Evolutionary conservation across 2,329 filamentous ascomycete species (phyloP).

Genomic region (Hortaea werneckii): DNA sequence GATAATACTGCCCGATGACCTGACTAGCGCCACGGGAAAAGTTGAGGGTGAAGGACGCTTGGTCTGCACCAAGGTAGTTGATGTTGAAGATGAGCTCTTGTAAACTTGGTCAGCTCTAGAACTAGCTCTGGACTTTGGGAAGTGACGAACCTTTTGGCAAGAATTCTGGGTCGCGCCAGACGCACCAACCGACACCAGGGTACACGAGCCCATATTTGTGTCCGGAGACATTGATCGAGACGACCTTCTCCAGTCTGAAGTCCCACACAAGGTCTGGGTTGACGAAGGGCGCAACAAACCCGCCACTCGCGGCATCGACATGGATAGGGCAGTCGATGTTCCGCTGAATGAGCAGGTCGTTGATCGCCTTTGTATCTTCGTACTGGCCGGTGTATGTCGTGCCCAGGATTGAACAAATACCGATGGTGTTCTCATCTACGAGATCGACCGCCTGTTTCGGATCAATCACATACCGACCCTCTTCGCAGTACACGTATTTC

Average conservation of each 20-base stretch:
- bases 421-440: constrained; percentile 66
- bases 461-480: constrained; percentile 53
- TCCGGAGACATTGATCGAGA: constrained; percentile 88
- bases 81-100: constrained; percentile 92
- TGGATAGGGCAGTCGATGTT: constrained; percentile 78
- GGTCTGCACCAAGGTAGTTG: constrained; percentile 94
- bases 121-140: background rate
- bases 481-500: constrained; percentile 59
- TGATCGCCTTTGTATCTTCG: constrained; percentile 85
- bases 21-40: constrained; percentile 93
- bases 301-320: constrained; percentile 84
- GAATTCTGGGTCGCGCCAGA: constrained; percentile 76
- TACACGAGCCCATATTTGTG: constrained; percentile 80
- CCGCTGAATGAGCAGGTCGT: constrained; percentile 69
- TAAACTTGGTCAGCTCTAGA: background rate
- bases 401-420: constrained; percentile 82
- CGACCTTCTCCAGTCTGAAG: constrained; percentile 77
- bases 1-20: constrained; percentile 95
- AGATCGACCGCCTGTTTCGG: constrained; percentile 51
- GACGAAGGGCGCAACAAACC: constrained; percentile 88
- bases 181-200: constrained; percentile 86
- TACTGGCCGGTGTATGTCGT: constrained; percentile 95
- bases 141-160: constrained; percentile 52
- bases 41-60: constrained; percentile 92
- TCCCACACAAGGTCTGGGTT: constrained; percentile 80